A percentile compares a stretch with the other conserved stretches of the same genome.
Conservation (phyloP, 441 rosid genomes). For the Populus tomentosa region DNA sequence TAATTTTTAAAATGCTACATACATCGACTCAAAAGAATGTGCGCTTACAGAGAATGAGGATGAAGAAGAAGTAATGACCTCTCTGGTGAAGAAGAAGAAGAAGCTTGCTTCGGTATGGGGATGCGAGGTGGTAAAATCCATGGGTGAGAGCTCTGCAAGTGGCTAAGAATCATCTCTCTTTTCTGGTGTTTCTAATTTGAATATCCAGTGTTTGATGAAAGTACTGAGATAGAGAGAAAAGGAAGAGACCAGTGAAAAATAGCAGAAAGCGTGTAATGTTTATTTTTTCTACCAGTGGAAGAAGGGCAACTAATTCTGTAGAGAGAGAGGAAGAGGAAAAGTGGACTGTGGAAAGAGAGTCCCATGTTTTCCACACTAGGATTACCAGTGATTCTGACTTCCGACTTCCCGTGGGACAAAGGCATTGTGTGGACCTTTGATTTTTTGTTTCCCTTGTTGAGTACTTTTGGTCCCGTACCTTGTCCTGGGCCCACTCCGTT, state of each 20-base stretch:
- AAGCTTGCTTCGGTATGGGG: constrained; percentile 13
- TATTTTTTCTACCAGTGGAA: background rate
- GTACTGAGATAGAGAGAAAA: background rate
- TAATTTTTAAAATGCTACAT: background rate
- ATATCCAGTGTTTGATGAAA: constrained; percentile 17
- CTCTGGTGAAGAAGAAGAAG: constrained; percentile 24
- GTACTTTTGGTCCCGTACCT: too few species aligned
- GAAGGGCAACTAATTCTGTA: too few species aligned
- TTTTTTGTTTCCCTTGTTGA: background rate
- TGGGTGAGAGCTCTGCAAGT: constrained; percentile 40
- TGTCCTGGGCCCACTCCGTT: background rate
- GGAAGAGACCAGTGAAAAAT: background rate
- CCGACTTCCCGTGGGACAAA: background rate
- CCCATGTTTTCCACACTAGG: too few species aligned
- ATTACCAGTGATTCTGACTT: background rate
- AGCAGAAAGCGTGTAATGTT: background rate
- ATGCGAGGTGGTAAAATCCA: constrained; percentile 35
- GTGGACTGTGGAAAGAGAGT: too few species aligned
- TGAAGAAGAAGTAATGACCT: constrained; percentile 25
- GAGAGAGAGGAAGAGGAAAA: too few species aligned
- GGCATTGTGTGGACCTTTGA: background rate
- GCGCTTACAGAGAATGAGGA: background rate
- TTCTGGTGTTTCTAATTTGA: background rate
- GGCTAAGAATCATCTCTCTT: constrained; percentile 40
- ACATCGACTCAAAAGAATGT: background rate